Evolutionary conservation across 805 yeast species (phyloP), one percentile per base, ranked within the genome.

Genomic region (Pichia pseudocactophila): DNA sequence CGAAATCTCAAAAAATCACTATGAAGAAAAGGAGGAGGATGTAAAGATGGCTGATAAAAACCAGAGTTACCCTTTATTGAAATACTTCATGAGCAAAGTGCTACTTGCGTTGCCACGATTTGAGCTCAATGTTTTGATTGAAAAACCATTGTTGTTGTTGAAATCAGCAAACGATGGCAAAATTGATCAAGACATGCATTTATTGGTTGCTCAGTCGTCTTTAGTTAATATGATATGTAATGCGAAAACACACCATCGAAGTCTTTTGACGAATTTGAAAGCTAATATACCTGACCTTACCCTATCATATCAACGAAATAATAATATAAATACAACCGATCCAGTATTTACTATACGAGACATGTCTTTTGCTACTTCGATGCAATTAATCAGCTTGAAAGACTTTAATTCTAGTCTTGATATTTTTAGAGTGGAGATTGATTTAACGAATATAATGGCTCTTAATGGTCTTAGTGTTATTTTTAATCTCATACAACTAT

Each of bases 381-480:
- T 36, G 17, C 33, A 35, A 16, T 2, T 39, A 9, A 7, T 32
- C 18, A 16, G 33, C 6, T 15, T 39, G 19, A 13, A n/a, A 6
- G 16, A 31, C 1, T 5, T 39, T 7, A 32, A 22, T 11, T 10
- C 25, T 11, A 22, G 34, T 13, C 16, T 43, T 7, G 13, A 32
- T 10, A 8, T 43, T 7, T 13, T 31, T 5, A 8, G 19, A 18
- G 9, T 43, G 4, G 17, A 7, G 3, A 13, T 63, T 13, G 57
- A 65, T 37, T 30, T 62, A 1, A 56, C 66, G 0, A 46, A 59
- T 30, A 36, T 65, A 8, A 40, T 40, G 2, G 51, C 55, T 13
- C 41, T 68, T 10, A 53, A 56, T 40, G 71, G 51, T 15, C 18
- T 43, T 16, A 34, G 39, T n/a, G 43, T 46, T 15, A 5, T 46